Base-by-base conservation (phyloP, 164 flowering plant genomes). In the Buxus sempervirens region DNA sequence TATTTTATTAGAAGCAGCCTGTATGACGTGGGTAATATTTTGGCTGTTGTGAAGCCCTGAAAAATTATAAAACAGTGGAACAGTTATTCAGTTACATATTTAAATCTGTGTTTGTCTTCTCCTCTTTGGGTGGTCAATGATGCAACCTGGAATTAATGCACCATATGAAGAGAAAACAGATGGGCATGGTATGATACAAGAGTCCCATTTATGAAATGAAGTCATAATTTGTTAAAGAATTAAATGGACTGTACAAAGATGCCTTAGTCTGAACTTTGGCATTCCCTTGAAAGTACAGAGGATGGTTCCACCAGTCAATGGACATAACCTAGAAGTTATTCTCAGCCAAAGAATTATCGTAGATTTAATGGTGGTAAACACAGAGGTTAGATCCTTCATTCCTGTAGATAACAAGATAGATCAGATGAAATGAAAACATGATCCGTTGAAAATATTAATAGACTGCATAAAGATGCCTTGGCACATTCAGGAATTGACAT, bases 21-120 rank as follows among this genome's bases (percentile, higher is more conserved):
- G 63, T 26, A 16, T 48, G 65, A 18, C 65, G 62, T 66, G 67
- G 61, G 38, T 38, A 38, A 24, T 58, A 12, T 19, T 66, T 61
- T 26, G 58, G 49, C 64, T 64, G 63, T 21, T 42, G 27, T 45
- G 49, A 41, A 45, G 59, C 20, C 28, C 25, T 18, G 15, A 32
- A 45, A 45, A 60, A 49, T 59, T 58, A 16, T 59, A 32, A 54
- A 19, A 41, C 19, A 32, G 22, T 59, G 36, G 14, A 58, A 58
- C 27, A 22, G 57, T 49, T 26, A 1, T 57, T 28, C 24, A 21
- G 28, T 56, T 48, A 13, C 25, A 26, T 62, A 21, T 65, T 41
- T 26, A n/a, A 28, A 69, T 48, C 15, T 51, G 16, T 72, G 38
- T 26, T 28, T 65, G 51, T 60, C 60, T 60, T 53, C 22, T 38